Evolutionary conservation across 179 eudicot species (phyloP), one percentile per base, ranked within the genome.

Genomic region (Silene coronaria): DNA sequence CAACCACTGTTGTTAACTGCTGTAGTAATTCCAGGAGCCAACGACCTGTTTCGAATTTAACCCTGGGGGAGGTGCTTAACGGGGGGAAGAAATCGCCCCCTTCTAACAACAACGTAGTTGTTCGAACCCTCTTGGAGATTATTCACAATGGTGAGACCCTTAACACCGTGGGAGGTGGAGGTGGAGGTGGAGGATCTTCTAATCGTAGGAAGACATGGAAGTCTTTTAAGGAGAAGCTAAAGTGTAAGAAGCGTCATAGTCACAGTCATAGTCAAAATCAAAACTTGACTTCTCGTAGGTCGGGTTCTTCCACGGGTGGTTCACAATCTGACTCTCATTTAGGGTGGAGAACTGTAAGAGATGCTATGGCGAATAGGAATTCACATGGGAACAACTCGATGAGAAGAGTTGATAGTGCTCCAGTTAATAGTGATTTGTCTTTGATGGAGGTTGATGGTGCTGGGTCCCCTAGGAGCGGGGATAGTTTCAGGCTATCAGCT

Each of bases 91-190:
- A 77, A 74, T 53, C 83, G 0, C 70, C 79, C 3, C 60, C 79
- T 66, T 45, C 82, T 2, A 53, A 69, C 26, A 70, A 53, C 59
- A 71, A 53, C 5, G 58, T 53, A 30, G 80, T 79, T 9, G 84
- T 80, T 77, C 80, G 89, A 34, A 89, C 89, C 8, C 84, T 89
- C 6, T 73, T 86, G n/a, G 89, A 88, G 61, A 70, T 84, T 7
- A 82, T 86, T 71, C 79, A 73, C 0, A 84, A 82, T 73, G 90
- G 84, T 57, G 83, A 88, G 23, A 75, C 71, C 62, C 26, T 42
- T 13, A 21, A 36, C n/a, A 55, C 16, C 65, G 58, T 7, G 6
- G 58, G 58, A 17, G 59, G 57, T 65, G 70, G 60, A 61, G 28
- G 75, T 0, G 58, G 58, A 17, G 59, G 57, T 65, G 70, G 60